These are phyloP conservation scores for Boletus insuetus DNA, from an alignment of 768 basidiomycete species.

Conservation along the genomic window DNA sequence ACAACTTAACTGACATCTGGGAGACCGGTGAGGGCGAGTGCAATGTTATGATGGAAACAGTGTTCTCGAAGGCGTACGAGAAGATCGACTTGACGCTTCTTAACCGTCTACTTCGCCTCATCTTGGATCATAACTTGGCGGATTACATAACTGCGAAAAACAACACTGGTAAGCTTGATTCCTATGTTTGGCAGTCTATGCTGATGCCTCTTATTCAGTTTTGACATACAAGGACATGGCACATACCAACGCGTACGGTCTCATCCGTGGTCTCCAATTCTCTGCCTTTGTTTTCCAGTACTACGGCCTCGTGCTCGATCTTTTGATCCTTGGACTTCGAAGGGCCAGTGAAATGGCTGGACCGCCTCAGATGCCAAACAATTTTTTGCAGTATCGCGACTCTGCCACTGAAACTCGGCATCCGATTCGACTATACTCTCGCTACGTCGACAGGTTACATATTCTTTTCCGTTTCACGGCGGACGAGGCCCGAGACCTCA, in stretches of 20 bases:
- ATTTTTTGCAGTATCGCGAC: conserved; percentile 96
- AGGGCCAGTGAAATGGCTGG: conserved; percentile 99
- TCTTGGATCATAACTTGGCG: conserved; percentile 97
- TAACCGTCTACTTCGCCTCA: conserved; percentile 92
- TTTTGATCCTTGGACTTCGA: conserved; percentile 95
- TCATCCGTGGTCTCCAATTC: conserved; percentile 97
- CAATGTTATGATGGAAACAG: conserved; percentile 98
- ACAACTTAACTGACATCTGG: conserved; percentile 98
- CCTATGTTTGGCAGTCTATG: neutral
- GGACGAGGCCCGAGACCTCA: conserved; percentile 95
- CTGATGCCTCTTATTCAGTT: conserved; percentile 34
- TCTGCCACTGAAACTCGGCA: conserved; percentile 93
- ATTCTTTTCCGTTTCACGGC: conserved; percentile 97
- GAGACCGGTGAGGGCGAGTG: conserved; percentile 98
- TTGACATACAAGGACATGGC: conserved; percentile 98
- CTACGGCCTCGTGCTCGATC: conserved; percentile 92
- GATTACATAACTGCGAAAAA: conserved; percentile 99
- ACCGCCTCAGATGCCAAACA: conserved; percentile 95
- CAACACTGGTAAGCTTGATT: conserved; percentile 62
- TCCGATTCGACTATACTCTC: conserved; percentile 96
- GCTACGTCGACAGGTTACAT: conserved; percentile 93
- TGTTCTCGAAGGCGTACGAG: conserved; percentile 96
- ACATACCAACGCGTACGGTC: conserved; percentile 94
- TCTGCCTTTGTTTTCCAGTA: conserved; percentile 99
- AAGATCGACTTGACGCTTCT: conserved; percentile 97